phyloP scores from a whole-genome alignment of 1,284 basidiomycete genomes.

The Irpex sp. region DNA sequence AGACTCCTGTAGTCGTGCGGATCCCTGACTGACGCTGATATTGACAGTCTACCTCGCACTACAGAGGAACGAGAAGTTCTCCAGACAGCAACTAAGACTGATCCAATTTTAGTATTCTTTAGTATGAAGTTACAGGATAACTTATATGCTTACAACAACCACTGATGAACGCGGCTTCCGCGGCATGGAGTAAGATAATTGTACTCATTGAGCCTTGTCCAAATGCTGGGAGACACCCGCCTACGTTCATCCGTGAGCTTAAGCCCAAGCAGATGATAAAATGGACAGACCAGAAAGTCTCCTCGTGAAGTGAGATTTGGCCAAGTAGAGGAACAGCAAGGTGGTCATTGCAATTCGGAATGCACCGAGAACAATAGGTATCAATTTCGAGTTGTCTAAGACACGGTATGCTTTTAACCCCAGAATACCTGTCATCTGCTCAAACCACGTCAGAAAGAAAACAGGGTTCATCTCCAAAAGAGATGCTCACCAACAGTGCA shows the following conservation, averaged over 20 bases:
- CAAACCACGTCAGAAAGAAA: not conserved
- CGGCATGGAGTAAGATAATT: slow-evolving; percentile 46
- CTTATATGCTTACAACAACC: slow-evolving; percentile 49
- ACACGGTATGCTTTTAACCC: slow-evolving; percentile 68
- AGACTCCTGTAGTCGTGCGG: not conserved
- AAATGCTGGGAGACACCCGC: slow-evolving; percentile 17
- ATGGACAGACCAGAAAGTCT: slow-evolving; percentile 41
- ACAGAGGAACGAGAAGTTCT: slow-evolving; percentile 47
- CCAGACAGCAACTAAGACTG: slow-evolving; percentile 58
- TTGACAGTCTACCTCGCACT: slow-evolving; percentile 53
- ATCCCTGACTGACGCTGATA: slow-evolving; percentile 35
- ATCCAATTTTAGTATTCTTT: no score
- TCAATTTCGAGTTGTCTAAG: slow-evolving; percentile 51
- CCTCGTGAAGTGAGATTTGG: slow-evolving; percentile 33
- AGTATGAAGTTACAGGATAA: not conserved
- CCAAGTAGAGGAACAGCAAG: slow-evolving; percentile 41
- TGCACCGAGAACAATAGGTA: slow-evolving; percentile 38
- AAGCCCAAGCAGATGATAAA: not conserved
- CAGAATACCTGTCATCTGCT: slow-evolving; percentile 58
- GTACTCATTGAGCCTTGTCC: slow-evolving; percentile 35
- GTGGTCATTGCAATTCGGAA: slow-evolving; percentile 40
- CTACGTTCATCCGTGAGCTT: slow-evolving; percentile 9
- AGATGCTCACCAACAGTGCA: slow-evolving; percentile 37
- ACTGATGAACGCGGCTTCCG: slow-evolving; percentile 55
- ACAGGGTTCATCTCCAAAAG: not conserved